Conservation (phyloP, 2,329 filamentous ascomycete genomes). For the Colletotrichum orchidophilum region DNA sequence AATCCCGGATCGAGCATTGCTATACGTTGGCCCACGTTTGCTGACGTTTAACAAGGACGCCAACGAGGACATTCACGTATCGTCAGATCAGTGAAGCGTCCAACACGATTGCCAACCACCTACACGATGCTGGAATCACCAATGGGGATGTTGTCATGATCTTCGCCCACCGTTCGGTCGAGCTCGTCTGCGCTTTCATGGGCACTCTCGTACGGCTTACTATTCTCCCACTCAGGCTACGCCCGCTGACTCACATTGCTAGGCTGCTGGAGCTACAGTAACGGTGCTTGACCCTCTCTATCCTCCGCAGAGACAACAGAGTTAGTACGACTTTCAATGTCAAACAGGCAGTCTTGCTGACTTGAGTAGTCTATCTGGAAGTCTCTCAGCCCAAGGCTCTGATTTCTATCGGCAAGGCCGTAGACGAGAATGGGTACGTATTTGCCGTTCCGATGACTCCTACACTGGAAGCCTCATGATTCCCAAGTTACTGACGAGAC, state of each 20-base stretch:
- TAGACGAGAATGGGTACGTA: conserved; percentile 62
- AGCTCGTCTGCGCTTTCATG: conserved; percentile 70
- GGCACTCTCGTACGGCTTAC: conserved; percentile 60
- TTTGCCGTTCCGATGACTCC: background rate
- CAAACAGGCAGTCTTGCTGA: background rate
- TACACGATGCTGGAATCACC: conserved; percentile 76
- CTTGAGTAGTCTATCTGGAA: conserved; percentile 73
- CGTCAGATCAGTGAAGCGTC: conserved; percentile 86
- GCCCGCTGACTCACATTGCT: conserved; percentile 14
- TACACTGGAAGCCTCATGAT: background rate
- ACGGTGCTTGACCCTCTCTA: conserved; percentile 83
- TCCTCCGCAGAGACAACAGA: conserved; percentile 79
- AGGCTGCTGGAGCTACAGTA: conserved; percentile 66
- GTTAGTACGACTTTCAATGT: background rate
- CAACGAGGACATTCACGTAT: conserved; percentile 80
- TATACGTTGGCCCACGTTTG: background rate
- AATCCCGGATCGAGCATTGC: background rate
- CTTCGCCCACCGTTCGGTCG: conserved; percentile 76
- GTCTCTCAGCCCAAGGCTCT: conserved; percentile 79
- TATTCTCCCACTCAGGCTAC: conserved; percentile 39
- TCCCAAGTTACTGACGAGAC: conserved; percentile 3
- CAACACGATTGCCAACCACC: conserved; percentile 81
- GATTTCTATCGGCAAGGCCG: conserved; percentile 78
- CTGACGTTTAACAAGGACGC: conserved; percentile 40
- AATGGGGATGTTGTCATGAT: conserved; percentile 94